These are phyloP conservation scores for Colletotrichum simmondsii DNA, from an alignment of 2,329 filamentous ascomycete genomes.

Conservation along the genomic window DNA sequence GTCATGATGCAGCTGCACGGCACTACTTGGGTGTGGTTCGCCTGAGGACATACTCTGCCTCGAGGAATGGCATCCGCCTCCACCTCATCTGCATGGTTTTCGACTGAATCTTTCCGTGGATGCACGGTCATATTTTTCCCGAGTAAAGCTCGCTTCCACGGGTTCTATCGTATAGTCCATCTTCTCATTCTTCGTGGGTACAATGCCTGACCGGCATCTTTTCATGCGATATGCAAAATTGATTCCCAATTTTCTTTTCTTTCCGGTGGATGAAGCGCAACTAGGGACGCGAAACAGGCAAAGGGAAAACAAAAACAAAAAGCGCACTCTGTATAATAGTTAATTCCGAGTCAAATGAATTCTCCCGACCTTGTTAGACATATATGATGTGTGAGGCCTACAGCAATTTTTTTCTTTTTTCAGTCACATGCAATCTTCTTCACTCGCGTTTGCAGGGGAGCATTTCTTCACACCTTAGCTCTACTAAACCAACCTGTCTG, in stretches of 20 bases:
- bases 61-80: conserved; percentile 42
- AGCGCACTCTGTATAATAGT: conserved; percentile 31
- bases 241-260: conserved; percentile 37
- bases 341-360: conserved; percentile 16
- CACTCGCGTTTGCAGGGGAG: neutral
- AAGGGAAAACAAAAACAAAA: neutral
- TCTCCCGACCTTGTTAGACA: neutral
- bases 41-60: neutral
- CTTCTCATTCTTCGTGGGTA: conserved; percentile 13
- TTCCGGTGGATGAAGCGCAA: neutral
- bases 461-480: neutral
- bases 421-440: neutral
- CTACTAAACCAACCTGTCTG: neutral
- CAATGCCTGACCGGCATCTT: conserved; percentile 16
- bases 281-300: neutral
- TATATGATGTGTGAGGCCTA: neutral
- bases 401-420: neutral
- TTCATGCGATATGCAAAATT: conserved; percentile 5
- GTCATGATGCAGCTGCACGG: conserved; percentile 7
- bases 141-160: neutral
- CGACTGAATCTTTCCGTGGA: conserved; percentile 17
- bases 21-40: neutral
- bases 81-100: conserved; percentile 31
- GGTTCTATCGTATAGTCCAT: conserved; percentile 16
- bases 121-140: neutral